These are phyloP conservation scores for Penicillium sp. DNA, from an alignment of 2,329 filamentous ascomycete species.

Conservation along the genomic window DNA sequence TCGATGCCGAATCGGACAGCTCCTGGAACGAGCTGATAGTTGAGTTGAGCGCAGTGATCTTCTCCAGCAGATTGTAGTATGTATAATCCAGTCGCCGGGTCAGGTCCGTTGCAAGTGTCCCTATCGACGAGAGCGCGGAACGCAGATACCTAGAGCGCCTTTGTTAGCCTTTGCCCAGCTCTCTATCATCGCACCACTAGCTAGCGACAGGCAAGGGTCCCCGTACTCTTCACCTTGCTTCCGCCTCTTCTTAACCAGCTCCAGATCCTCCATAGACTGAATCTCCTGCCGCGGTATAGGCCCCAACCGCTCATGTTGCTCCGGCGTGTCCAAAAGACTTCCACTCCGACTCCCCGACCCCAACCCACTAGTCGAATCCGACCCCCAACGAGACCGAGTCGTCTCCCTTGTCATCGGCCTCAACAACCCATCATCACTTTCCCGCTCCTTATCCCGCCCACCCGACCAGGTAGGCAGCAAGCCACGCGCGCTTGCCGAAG, in stretches of 20 bases:
- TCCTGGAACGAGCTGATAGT: slow-evolving; percentile 46
- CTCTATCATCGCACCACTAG: background rate
- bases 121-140: slow-evolving; percentile 38
- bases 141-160: slow-evolving; percentile 32
- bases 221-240: slow-evolving; percentile 73
- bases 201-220: background rate
- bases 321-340: slow-evolving; percentile 31
- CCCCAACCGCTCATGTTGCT: slow-evolving; percentile 30
- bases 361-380: slow-evolving; percentile 33
- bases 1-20: slow-evolving; percentile 39
- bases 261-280: slow-evolving; percentile 39
- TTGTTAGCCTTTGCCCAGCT: slow-evolving; percentile 7
- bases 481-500: slow-evolving; percentile 33
- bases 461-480: slow-evolving; percentile 36
- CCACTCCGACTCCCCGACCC: slow-evolving; percentile 31
- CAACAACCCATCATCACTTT: slow-evolving; percentile 34
- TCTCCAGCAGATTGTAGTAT: slow-evolving; percentile 52
- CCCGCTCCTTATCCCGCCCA: slow-evolving; percentile 34
- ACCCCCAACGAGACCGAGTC: slow-evolving; percentile 36
- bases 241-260: slow-evolving; percentile 61
- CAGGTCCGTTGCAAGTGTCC: slow-evolving; percentile 44
- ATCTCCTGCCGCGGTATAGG: slow-evolving; percentile 34
- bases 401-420: slow-evolving; percentile 35
- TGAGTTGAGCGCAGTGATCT: slow-evolving; percentile 43
- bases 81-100: slow-evolving; percentile 51